These are phyloP conservation scores for Blastocystis sp. DNA, from an alignment of 352 stramenopile genomes.

Conservation along the genomic window DNA sequence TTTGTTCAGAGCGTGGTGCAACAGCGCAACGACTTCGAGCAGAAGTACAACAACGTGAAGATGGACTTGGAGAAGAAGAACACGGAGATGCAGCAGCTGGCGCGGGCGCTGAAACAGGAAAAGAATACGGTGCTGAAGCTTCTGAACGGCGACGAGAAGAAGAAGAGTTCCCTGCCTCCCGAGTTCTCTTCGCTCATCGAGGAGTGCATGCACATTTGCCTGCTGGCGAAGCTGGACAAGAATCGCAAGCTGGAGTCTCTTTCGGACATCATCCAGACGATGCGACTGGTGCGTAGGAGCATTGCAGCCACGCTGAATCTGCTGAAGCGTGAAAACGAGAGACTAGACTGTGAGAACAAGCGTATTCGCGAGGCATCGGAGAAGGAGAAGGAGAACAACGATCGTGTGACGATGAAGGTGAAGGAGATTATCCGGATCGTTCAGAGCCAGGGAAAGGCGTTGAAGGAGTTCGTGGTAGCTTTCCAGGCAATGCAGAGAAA, in stretches of 20 bases:
- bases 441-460: slow-evolving; percentile 35
- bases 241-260: neutral
- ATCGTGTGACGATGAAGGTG: neutral
- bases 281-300: neutral
- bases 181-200: slow-evolving; percentile 5
- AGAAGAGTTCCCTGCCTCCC: neutral
- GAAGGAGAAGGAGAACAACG: slow-evolving; percentile 1
- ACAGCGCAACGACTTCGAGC: slow-evolving; percentile 43
- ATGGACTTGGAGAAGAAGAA: slow-evolving; percentile 22
- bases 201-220: slow-evolving; percentile 44
- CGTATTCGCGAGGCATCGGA: neutral
- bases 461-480: slow-evolving; percentile 32
- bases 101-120: neutral
- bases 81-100: neutral
- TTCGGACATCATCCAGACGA: slow-evolving; percentile 6
- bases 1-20: slow-evolving; percentile 4
- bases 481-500: slow-evolving; percentile 37
- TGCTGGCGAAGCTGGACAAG: slow-evolving; percentile 41
- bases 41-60: neutral
- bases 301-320: slow-evolving; percentile 14
- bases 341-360: slow-evolving; percentile 25
- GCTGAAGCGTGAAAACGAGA: slow-evolving; percentile 33
- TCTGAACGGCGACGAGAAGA: neutral
- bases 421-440: slow-evolving; percentile 27
- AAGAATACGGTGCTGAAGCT: neutral